Percentiles rank a stretch among this genome's conserved stretches.
These are phyloP conservation scores for Phaeoacremonium minimum DNA, from an alignment of 2,329 filamentous ascomycete genomes.

Conservation along the genomic window DNA sequence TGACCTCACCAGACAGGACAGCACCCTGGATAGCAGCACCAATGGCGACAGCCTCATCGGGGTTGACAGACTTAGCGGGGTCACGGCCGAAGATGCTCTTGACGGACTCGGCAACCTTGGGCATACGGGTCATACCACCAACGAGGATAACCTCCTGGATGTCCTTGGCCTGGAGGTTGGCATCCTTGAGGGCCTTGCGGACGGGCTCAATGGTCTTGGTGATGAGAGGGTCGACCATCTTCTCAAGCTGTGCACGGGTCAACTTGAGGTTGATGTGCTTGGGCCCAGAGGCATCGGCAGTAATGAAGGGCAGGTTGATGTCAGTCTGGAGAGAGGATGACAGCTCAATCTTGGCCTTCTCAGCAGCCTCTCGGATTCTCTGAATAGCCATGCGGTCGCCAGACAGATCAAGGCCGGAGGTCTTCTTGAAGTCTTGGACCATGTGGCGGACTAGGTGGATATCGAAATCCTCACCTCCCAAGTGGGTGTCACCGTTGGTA, in stretches of 20 bases:
- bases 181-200: conserved; percentile 95
- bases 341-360: conserved; percentile 99
- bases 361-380: conserved; percentile 95
- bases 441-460: conserved; percentile 91
- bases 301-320: conserved; percentile 98
- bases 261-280: conserved; percentile 99
- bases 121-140: conserved; percentile 99
- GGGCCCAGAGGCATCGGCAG: conserved; percentile 87
- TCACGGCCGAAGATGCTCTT: conserved; percentile 97
- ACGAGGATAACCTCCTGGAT: conserved; percentile 98
- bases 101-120: conserved; percentile 93
- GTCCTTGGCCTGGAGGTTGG: conserved; percentile 83
- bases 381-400: conserved; percentile 97
- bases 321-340: conserved; percentile 94
- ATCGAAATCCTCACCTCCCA: conserved; percentile 98
- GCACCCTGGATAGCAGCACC: conserved; percentile 97
- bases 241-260: conserved; percentile 86
- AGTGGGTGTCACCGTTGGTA: conserved; percentile 96
- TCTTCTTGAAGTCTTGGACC: conserved; percentile 94
- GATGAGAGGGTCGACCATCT: conserved; percentile 87
- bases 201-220: conserved; percentile 84
- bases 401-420: conserved; percentile 85
- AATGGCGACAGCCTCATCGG: conserved; percentile 95
- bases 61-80: conserved; percentile 96
- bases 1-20: conserved; percentile 93